These are phyloP conservation scores for Nannizziopsis arthrosporioides DNA, from an alignment of 2,329 filamentous ascomycete genomes.

Conservation along the genomic window DNA sequence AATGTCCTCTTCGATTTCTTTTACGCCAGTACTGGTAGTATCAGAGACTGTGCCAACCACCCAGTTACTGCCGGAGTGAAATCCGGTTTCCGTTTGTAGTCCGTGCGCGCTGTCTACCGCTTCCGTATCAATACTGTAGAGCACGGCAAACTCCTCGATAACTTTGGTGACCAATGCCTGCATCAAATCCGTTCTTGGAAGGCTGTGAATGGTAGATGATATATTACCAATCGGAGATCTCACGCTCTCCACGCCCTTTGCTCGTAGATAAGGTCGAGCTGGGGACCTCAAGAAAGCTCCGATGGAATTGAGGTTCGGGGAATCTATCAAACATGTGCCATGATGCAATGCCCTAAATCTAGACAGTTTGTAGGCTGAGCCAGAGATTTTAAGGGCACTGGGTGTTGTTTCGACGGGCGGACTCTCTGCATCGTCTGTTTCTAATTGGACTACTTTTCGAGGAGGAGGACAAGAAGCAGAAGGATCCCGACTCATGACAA, in stretches of 20 bases:
- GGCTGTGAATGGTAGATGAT: constrained; percentile 41
- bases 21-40: constrained; percentile 33
- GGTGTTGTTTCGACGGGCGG: constrained; percentile 24
- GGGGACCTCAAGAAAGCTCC: constrained; percentile 64
- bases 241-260: constrained; percentile 82
- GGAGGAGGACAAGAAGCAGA: constrained; percentile 16
- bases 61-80: constrained; percentile 26
- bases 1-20: constrained; percentile 51
- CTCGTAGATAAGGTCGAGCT: constrained; percentile 61
- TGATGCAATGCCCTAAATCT: constrained; percentile 74
- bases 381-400: constrained; percentile 65
- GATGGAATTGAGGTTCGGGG: constrained; percentile 60
- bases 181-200: constrained; percentile 38
- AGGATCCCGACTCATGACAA: constrained; percentile 55
- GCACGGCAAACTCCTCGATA: constrained; percentile 50
- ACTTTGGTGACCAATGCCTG: constrained; percentile 44
- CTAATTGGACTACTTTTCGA: constrained; percentile 13
- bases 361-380: constrained; percentile 90
- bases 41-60: constrained; percentile 42
- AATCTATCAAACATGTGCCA: constrained; percentile 74
- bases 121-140: constrained; percentile 47
- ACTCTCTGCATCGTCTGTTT: constrained; percentile 37
- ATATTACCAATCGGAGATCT: constrained; percentile 75
- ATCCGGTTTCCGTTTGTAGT: constrained; percentile 25
- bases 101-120: constrained; percentile 25